Evolutionary conservation across 768 basidiomycete genomes (phyloP).

Genomic region (Mycena leptocephala): DNA sequence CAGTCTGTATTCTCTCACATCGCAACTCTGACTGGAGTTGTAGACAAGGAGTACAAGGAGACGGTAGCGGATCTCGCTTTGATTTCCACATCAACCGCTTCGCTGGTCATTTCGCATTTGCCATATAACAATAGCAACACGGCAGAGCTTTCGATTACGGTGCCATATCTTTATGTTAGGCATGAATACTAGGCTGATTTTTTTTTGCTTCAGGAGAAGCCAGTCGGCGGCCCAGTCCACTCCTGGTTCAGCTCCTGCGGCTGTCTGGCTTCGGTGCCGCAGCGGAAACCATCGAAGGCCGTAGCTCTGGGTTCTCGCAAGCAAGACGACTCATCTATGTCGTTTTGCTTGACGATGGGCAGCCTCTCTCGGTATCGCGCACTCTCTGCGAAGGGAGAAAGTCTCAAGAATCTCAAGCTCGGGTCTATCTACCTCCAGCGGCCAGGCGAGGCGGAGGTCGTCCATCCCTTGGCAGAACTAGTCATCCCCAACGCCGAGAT

Average conservation of each 20-base stretch:
- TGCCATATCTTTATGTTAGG: not conserved
- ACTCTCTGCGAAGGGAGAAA: not conserved
- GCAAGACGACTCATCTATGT: not conserved
- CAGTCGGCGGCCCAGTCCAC: not conserved
- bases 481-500: not conserved
- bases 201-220: not conserved
- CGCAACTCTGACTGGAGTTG: not conserved
- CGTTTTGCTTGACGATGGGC: not conserved
- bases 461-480: not conserved
- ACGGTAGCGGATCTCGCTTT: slow-evolving; percentile 9
- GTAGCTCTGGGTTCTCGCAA: not conserved
- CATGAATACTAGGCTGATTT: not conserved
- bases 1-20: slow-evolving; percentile 14
- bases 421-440: slow-evolving; percentile 16
- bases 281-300: not conserved
- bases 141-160: not conserved
- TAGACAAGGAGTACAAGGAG: slow-evolving; percentile 2
- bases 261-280: not conserved
- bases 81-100: not conserved
- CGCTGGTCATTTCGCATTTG: slow-evolving; percentile 12
- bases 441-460: not conserved
- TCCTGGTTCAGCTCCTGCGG: slow-evolving; percentile 22
- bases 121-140: not conserved
- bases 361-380: slow-evolving; percentile 15
- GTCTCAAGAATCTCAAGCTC: not conserved